Conservation (phyloP, 345 rosid genomes). For the Murraya paniculata region DNA sequence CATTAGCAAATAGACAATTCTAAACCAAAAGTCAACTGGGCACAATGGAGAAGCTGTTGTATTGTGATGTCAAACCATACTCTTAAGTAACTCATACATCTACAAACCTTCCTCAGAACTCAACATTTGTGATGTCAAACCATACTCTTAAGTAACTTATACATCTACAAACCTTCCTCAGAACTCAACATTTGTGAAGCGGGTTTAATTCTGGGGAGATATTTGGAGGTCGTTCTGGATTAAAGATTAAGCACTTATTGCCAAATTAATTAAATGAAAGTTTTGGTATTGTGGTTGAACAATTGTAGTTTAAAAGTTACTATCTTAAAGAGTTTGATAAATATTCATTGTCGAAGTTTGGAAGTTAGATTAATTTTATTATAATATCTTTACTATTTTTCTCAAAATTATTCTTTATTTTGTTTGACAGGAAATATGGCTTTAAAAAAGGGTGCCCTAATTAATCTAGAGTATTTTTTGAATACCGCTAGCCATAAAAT, state of each 20-base stretch:
- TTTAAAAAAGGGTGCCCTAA: background rate
- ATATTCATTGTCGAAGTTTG: too few relatives aligned
- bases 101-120: background rate
- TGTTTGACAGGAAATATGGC: background rate
- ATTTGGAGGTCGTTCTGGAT: background rate
- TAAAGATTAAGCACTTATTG: background rate
- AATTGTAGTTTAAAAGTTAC: accelerated
- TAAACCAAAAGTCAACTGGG: slow-evolving; percentile 17
- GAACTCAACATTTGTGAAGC: background rate
- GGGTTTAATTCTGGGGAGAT: background rate
- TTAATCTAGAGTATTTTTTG: background rate
- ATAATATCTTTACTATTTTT: too few relatives aligned
- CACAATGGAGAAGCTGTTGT: slow-evolving; percentile 12
- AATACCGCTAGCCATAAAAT: background rate
- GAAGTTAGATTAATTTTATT: too few relatives aligned
- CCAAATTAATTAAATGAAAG: background rate
- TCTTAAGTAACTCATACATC: background rate
- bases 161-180: background rate
- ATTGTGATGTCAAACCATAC: slow-evolving; percentile 20
- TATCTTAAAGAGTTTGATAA: too few relatives aligned
- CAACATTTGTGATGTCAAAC: slow-evolving; percentile 12
- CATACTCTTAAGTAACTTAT: background rate
- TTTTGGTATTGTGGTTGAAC: too few relatives aligned
- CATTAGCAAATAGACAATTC: slow-evolving; percentile 6
- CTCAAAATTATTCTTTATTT: too few relatives aligned